Percentiles rank a stretch among this genome's conserved stretches.
Conservation (phyloP, 2,329 filamentous ascomycete species). For the Pseudopyrenochaeta lycopersici region DNA sequence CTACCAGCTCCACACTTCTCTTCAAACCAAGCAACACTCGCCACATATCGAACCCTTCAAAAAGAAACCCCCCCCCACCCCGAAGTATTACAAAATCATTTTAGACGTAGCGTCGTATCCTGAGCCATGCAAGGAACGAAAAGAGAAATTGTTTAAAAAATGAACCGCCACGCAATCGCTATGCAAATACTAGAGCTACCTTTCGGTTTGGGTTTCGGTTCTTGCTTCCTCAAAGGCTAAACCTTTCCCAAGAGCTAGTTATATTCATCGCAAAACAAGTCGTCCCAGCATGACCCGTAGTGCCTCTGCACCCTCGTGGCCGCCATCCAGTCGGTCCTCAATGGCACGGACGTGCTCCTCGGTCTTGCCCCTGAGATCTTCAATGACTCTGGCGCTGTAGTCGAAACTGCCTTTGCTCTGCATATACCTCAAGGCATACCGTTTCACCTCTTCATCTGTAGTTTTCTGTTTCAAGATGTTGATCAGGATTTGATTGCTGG, state of each 20-base stretch:
- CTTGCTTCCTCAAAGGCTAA: too few relatives aligned
- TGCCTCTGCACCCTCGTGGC: conserved; percentile 49
- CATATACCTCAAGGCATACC: conserved; percentile 92
- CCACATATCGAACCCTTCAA: too few relatives aligned
- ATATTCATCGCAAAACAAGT: conserved; percentile 38
- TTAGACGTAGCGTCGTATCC: neutral
- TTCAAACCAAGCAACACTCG: too few relatives aligned
- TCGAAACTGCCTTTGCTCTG: conserved; percentile 87
- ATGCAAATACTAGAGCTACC: too few relatives aligned
- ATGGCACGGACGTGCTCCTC: conserved; percentile 53
- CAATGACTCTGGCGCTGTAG: conserved; percentile 74
- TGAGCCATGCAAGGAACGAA: neutral
- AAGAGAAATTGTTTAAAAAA: neutral
- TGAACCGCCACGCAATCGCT: neutral
- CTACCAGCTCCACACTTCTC: too few relatives aligned
- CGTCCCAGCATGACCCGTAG: conserved; percentile 53
- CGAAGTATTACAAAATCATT: too few relatives aligned
- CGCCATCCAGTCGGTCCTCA: conserved; percentile 47
- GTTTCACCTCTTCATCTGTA: conserved; percentile 84
- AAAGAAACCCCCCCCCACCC: too few relatives aligned
- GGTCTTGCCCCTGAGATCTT: conserved; percentile 55
- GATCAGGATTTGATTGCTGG: conserved; percentile 78
- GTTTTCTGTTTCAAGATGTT: conserved; percentile 95
- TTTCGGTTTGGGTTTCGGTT: too few relatives aligned
- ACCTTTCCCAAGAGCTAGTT: too few relatives aligned